Evolutionary conservation across 257 asterid species (phyloP), one percentile per base, ranked within the genome.

Genomic region (Jacaranda copaia): DNA sequence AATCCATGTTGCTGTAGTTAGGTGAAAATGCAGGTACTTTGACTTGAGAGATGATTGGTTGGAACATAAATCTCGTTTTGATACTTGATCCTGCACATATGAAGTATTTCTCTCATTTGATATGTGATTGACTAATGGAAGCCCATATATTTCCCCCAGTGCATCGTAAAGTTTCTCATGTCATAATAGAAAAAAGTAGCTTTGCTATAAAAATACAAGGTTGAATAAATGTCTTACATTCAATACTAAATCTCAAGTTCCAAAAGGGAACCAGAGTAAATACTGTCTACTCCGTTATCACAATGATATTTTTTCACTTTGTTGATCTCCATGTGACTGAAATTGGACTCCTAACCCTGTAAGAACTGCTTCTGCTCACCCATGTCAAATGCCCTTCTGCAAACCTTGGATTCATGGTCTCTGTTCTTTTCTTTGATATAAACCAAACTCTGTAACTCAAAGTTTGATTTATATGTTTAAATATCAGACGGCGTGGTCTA

Each of bases 381-480:
- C 99, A 95, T 8, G 89, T 82, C 88, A 95, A 78, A 45, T 85
- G 77, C 83, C 99, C 99, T 79, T 93, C 83, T 58, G 82, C 82
- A 38, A 74, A 88, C 79, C 75, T 64, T 46, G 77, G 12, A 35
- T 13, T 69, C 39, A 80, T 85, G 6, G 25, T 58, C 19, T 67
- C 79, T 9, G 3, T 81, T 79, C 84, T 84, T 57, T 80, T 85
- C 84, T 81, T 81, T 19, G 94, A 76, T 57, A 72, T 76, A 49
- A 92, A 89, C 96, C 89, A 87, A 61, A 92, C 96, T 81, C 87
- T 81, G 76, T 90, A 94, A 63, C 91, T 88, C 90, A 92, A 74
- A 74, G 87, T 84, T 75, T 92, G 92, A 61, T 89, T 84, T 2
- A 8, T 67, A 36, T 69, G 87, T 79, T 80, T 89, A 52, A 92